Conservation (phyloP, 441 rosid species). For the Bruguiera hainesii region DNA sequence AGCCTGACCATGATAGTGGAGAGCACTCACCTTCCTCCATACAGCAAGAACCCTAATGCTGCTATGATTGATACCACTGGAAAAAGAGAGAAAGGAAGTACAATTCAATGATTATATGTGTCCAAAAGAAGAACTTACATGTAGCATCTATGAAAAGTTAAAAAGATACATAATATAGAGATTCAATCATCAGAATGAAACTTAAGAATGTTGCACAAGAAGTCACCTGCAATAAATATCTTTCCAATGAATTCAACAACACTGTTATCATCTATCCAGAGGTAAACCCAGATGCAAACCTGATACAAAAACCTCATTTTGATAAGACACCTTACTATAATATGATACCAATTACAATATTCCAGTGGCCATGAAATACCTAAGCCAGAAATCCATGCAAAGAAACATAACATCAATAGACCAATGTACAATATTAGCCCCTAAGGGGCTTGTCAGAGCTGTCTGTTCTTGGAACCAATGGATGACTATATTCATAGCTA, state of each 20-base stretch:
- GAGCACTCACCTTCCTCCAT: conserved; percentile 56
- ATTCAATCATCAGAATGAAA: background rate
- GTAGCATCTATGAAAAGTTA: conserved; percentile 52
- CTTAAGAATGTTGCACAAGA: conserved; percentile 29
- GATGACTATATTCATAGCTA: background rate
- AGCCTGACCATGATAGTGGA: background rate
- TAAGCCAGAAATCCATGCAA: background rate
- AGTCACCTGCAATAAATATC: conserved; percentile 52
- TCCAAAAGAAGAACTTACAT: background rate
- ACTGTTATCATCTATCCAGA: conserved; percentile 36
- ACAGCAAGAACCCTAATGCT: conserved; percentile 59
- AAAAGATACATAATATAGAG: background rate
- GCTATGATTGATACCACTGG: conserved; percentile 43
- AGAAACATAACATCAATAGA: conserved; percentile 8
- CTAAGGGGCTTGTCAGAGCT: conserved; percentile 2
- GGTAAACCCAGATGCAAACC: conserved; percentile 54
- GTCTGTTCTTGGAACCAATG: conserved; percentile 1
- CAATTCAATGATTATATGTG: background rate
- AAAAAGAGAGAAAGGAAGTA: background rate
- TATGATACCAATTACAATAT: too few species aligned
- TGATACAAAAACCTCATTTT: conserved; percentile 33
- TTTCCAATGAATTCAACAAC: conserved; percentile 36
- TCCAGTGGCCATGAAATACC: too few species aligned
- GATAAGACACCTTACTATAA: conserved; percentile 16
- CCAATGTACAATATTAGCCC: conserved; percentile 3